Base-by-base conservation (phyloP, 805 yeast genomes). In the Sugiyamaella marilandica region DNA sequence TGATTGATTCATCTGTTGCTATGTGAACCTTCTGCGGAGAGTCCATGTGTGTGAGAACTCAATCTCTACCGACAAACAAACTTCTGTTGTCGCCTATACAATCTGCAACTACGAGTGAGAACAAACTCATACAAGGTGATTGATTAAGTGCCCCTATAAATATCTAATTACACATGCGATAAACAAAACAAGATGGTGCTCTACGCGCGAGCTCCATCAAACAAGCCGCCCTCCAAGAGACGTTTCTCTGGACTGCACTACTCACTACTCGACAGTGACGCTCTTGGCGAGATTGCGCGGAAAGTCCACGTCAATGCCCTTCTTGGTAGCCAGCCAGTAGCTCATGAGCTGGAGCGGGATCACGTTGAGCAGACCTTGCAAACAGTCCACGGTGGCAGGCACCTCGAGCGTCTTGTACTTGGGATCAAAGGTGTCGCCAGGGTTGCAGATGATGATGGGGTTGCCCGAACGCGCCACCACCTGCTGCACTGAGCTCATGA, bases 271-370 rank as follows among this genome's bases (percentile, higher is more conserved):
- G 58, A 94, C 99, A 46, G 99, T 94, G 53, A 94, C 99, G 49
- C 96, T 85, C 77, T 94, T 94, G 58, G 99, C 99, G 74, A 94
- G 80, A 76, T 94, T 94, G 74, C 99, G 83, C 60, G 99, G 99
- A 83, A 92, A 92, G 71, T 94, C 99, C 53, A 95, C 99, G 67
- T 94, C 96, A 62, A 87, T 85, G 39, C 97, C 98, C 68, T 92
- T 87, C 72, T 84, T 83, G 51, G 89, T 92, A 51, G 99, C 97
- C 65, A 94, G 79, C 94, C 96, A 91, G 75, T 94, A 94, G 66
- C 97, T 85, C 82, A 91, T 90, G 70, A 94, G 78, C 72, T 94
- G 99, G 68, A 94, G 71, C 52, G 99, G 99, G 63, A 94, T 81
- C 59, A 94, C 95, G 67, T 92, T 94, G 66, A 94, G 76, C 65